These are phyloP conservation scores for Rhexocercosporidium sp. DNA, from an alignment of 2,329 filamentous ascomycete genomes.

Conservation along the genomic window DNA sequence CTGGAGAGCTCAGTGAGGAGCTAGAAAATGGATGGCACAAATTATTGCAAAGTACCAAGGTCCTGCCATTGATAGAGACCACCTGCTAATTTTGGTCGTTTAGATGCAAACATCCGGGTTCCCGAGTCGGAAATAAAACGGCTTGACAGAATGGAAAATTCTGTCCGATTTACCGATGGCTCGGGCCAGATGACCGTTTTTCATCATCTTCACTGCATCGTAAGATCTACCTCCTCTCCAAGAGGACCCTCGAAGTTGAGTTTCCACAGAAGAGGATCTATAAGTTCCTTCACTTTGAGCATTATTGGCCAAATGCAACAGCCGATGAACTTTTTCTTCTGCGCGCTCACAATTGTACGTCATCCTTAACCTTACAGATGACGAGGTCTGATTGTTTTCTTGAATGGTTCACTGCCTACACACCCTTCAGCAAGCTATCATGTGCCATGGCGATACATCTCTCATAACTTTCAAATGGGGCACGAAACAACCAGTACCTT, in stretches of 20 bases:
- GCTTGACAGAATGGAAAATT: background rate
- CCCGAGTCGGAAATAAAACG: background rate
- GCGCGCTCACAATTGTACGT: background rate
- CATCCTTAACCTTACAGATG: background rate
- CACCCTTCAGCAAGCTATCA: constrained; percentile 3
- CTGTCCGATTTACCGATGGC: background rate
- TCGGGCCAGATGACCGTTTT: constrained; percentile 2
- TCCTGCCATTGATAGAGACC: too few species aligned
- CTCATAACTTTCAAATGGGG: constrained; percentile 6
- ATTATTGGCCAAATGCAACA: constrained; percentile 6
- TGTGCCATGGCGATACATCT: constrained; percentile 3
- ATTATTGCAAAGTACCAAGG: background rate
- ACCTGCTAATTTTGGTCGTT: background rate
- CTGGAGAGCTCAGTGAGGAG: background rate
- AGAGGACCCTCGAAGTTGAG: background rate
- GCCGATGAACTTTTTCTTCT: constrained; percentile 1
- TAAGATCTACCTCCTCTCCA: background rate
- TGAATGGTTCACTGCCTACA: background rate
- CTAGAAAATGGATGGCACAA: background rate
- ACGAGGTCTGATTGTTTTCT: background rate
- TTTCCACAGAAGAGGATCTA: background rate
- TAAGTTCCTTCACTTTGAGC: background rate
- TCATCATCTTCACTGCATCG: constrained; percentile 9
- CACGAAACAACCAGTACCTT: background rate
- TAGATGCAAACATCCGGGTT: constrained; percentile 5